Evolutionary conservation across 306 rosid genomes (phyloP), one percentile per base, ranked within the genome.

Genomic region (Quercus variabilis): DNA sequence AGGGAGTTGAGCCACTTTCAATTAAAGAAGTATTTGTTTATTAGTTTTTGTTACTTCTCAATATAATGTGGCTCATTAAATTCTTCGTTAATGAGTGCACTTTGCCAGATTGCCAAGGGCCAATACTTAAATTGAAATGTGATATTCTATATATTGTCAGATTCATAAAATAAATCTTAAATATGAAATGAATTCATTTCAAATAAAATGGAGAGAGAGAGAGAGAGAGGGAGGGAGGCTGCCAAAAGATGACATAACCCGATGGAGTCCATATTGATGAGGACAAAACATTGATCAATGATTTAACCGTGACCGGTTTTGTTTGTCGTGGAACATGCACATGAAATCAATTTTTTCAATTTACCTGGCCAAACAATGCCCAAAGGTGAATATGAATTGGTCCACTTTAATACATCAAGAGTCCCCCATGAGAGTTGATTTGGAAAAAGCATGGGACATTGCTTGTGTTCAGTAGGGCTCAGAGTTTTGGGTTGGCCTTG

Each of bases 261-360:
- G 56, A 76, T 68, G 80, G 33, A 64, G 81, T 71, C 78, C 76
- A 70, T 74, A 86, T 78, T 83, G 89, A 67, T 82, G 85, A 90
- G 73, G 92, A 93, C 97, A 90, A 88, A 84, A 81, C 86, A 91
- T 71, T 82, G 75, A 76, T 69, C 71, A 87, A 83, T 83, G 82
- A 84, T 87, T 84, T 54, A 69, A 84, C 78, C 77, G 26, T 75
- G 86, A 78, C 75, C 75, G 91, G 84, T 86, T 92, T 85, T 82
- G 88, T 88, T 88, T 89, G 87, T 83, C 81, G 79, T 77, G 86
- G 71, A 86, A 91, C 89, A 84, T 71, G 64, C 88, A 80, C 88
- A 89, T 85, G 90, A 88, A 55, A 71, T 80, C 78, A 59, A 75
- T 55, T 72, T 56, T 78, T 62, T 58, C 80, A 43, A 75, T 71